phyloP scores from a whole-genome alignment of 106 monocot species.

The Platanthera zijinensis region DNA sequence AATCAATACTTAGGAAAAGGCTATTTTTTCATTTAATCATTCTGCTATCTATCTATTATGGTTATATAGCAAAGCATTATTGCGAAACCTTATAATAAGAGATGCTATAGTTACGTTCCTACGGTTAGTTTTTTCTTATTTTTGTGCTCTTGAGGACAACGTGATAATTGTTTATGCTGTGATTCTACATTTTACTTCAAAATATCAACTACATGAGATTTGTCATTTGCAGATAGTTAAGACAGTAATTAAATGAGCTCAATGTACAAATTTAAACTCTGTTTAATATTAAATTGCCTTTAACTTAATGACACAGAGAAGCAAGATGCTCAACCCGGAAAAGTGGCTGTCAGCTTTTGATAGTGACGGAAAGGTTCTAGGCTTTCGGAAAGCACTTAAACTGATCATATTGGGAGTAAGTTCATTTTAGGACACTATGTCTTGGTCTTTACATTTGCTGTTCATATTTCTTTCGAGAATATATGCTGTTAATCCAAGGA shows the following conservation, averaged over 20 bases:
- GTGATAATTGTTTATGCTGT: neutral
- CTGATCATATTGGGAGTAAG: constrained; percentile 66
- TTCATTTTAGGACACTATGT: neutral
- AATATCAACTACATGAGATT: neutral
- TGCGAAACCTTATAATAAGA: neutral
- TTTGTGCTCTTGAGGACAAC: neutral
- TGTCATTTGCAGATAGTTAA: neutral
- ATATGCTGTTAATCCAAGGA: neutral
- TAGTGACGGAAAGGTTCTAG: constrained; percentile 51
- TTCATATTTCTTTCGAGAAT: neutral
- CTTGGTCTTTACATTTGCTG: neutral
- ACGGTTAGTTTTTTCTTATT: neutral
- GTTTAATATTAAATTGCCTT: neutral
- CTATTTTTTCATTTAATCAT: neutral
- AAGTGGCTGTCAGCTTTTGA: constrained; percentile 64
- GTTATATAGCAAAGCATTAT: neutral
- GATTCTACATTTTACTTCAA: neutral
- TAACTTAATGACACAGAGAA: constrained; percentile 27
- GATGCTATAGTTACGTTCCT: neutral
- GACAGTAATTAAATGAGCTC: neutral
- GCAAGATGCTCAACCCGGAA: constrained; percentile 72
- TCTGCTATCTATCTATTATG: neutral
- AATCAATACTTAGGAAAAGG: neutral
- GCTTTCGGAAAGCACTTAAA: constrained; percentile 62
- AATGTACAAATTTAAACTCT: neutral